These are phyloP conservation scores for Colletotrichum aenigma DNA, from an alignment of 2,329 filamentous ascomycete species.

Conservation along the genomic window DNA sequence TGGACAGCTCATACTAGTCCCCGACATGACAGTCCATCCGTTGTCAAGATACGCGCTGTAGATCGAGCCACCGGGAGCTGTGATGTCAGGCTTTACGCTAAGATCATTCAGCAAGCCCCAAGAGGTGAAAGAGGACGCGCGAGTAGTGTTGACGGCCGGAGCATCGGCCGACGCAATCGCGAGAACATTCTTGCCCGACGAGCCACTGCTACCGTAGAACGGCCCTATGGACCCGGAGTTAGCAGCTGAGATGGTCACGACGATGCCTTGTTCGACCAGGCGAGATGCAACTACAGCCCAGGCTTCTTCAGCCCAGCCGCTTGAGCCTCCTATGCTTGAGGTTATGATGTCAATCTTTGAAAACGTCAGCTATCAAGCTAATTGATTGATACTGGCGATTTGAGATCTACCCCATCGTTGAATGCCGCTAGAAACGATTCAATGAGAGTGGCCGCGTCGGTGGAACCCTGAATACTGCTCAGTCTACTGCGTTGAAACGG, in stretches of 20 bases:
- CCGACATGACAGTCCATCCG: slow-evolving; percentile 41
- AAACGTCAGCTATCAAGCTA: too few species aligned
- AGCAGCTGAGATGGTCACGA: slow-evolving; percentile 54
- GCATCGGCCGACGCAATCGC: slow-evolving; percentile 44
- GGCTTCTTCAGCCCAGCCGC: slow-evolving; percentile 44
- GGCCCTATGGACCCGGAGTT: slow-evolving; percentile 54
- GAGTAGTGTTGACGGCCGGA: background rate
- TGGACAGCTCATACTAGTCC: slow-evolving; percentile 54
- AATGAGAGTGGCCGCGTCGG: slow-evolving; percentile 25
- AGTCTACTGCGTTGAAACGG: background rate
- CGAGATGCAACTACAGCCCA: slow-evolving; percentile 46
- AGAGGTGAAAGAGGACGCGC: slow-evolving; percentile 36
- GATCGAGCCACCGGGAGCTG: slow-evolving; percentile 43
- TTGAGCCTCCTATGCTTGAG: slow-evolving; percentile 39
- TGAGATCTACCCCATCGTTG: slow-evolving; percentile 29
- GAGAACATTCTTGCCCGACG: slow-evolving; percentile 45
- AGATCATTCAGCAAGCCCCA: slow-evolving; percentile 50
- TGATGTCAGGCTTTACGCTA: slow-evolving; percentile 46
- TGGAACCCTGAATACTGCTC: background rate
- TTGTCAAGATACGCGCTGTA: slow-evolving; percentile 47
- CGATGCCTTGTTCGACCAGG: slow-evolving; percentile 49
- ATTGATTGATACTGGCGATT: background rate
- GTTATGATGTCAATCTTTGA: slow-evolving; percentile 42
- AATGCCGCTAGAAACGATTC: slow-evolving; percentile 39
- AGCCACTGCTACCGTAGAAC: slow-evolving; percentile 47